Evolutionary conservation across 1,139 yeast species (phyloP).

Genomic region (Blastobotrys buckinghamii): DNA sequence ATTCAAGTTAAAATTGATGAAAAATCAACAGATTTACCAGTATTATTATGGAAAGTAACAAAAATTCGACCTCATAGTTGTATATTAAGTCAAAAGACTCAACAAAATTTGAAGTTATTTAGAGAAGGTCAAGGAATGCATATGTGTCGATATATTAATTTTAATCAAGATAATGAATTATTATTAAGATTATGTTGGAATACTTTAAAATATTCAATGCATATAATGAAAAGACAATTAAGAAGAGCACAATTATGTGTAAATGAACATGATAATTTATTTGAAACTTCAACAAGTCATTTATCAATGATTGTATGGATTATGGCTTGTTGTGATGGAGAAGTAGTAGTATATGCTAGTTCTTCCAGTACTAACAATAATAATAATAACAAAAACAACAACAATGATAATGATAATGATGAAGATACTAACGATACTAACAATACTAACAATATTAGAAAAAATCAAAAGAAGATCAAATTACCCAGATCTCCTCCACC

Average conservation of each 20-base stretch:
- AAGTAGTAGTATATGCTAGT: background rate
- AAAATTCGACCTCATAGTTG: background rate
- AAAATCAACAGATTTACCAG: conserved; percentile 4
- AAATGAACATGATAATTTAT: conserved; percentile 5
- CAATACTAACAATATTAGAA: background rate
- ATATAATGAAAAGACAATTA: conserved; percentile 9
- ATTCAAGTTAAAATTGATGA: conserved; percentile 8
- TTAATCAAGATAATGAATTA: conserved; percentile 3
- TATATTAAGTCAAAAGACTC: conserved; percentile 1
- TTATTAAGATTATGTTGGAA: conserved; percentile 9
- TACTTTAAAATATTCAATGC: conserved; percentile 9
- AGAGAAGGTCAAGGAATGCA: conserved; percentile 11
- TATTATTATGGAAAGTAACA: conserved; percentile 8
- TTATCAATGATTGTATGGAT: conserved; percentile 1
- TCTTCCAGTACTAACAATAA: background rate
- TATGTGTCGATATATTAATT: conserved; percentile 6
- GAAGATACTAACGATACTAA: background rate
- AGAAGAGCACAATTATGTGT: conserved; percentile 9
- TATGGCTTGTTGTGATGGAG: background rate
- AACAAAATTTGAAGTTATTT: conserved; percentile 7
- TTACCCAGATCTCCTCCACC: too few relatives aligned
- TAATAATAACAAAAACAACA: background rate
- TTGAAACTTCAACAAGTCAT: background rate
- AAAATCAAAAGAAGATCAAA: background rate
- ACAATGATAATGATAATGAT: background rate